Evolutionary conservation across 441 rosid genomes (phyloP).

Genomic region (Biscutella laevigata): DNA sequence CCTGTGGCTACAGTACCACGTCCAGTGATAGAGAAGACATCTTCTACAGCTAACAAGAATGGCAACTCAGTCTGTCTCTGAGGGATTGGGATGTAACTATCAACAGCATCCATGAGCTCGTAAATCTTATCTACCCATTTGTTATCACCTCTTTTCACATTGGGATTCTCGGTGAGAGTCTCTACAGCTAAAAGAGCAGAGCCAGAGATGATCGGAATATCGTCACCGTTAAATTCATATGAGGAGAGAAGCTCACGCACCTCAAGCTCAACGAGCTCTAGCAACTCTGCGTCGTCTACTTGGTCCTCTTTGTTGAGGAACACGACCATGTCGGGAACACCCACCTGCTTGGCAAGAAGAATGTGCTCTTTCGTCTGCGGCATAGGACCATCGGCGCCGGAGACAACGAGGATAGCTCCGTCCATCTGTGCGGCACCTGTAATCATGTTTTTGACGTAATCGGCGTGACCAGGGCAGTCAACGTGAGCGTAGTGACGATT

Average conservation of each 20-base stretch:
- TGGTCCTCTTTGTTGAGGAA: constrained; percentile 90
- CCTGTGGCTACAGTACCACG: constrained; percentile 98
- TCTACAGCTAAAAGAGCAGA: constrained; percentile 80
- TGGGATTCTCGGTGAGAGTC: constrained; percentile 64
- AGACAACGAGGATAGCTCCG: constrained; percentile 77
- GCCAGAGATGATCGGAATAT: constrained; percentile 71
- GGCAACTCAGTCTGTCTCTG: constrained; percentile 80
- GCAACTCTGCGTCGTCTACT: constrained; percentile 82
- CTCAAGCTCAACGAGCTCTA: constrained; percentile 86
- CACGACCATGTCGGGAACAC: constrained; percentile 86
- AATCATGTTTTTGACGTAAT: constrained; percentile 86
- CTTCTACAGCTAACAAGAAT: constrained; percentile 83
- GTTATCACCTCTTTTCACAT: constrained; percentile 64
- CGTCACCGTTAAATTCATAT: constrained; percentile 80
- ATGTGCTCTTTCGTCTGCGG: constrained; percentile 92
- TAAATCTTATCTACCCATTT: constrained; percentile 95
- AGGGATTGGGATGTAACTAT: constrained; percentile 82
- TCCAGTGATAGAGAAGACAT: constrained; percentile 88
- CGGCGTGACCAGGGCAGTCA: constrained; percentile 90
- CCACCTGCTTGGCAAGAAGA: constrained; percentile 77
- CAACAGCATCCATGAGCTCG: constrained; percentile 90
- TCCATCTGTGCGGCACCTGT: constrained; percentile 92
- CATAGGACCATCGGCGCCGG: constrained; percentile 88
- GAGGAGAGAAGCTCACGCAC: constrained; percentile 83
- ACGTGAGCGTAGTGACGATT: constrained; percentile 89